Base-by-base conservation (phyloP, 2,329 filamentous ascomycete genomes). In the Zymoseptoria tritici region DNA sequence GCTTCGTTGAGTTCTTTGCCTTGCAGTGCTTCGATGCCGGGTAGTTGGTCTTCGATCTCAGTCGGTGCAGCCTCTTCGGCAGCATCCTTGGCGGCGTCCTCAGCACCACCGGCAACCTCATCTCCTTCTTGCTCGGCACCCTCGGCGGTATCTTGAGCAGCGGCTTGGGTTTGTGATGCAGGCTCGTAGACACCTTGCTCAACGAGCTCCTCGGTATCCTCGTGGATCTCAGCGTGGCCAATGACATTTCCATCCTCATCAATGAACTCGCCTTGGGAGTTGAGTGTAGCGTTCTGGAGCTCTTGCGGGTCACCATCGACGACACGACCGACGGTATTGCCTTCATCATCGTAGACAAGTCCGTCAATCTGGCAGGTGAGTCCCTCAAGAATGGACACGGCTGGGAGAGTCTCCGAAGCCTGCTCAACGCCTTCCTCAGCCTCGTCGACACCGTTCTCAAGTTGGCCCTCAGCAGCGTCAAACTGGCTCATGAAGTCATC, bases 241-340 rank as follows among this genome's bases (percentile, higher is more conserved):
- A 83, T 73, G 55, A 82, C 77, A 54, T 81, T 79, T 57, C 81
- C 81, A 3, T 80, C 75, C 2, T 81, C 76, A 60, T 83, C 79
- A n/a, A 82, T 69, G 61, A 83, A 81, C 65, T 82, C 80, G 56
- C 81, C 81, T 24, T 81, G 74, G 61, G 80, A 76, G 65, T 83
- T 82, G 62, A 81, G 76, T 52, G 76, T 76, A 57, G 74, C 74
- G 67, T 79, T 78, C 66, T 78, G 71, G 42, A 81, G 77, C 57
- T 80, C 71, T 36, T 75, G 66, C 59, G 78, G 77, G 61, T 81
- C 76, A 55, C 79, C 79, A 51, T 80, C 79, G 52, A 75, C 69
- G 22, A 81, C 71, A 52, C 74, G 75, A 9, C 79, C 79, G 59
- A 81, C 71, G 52, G 78, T 78, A 68, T 81, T 79, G 19, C 79